phyloP scores from a whole-genome alignment of 2,329 filamentous ascomycete species.

The Cladosporium halotolerans region DNA sequence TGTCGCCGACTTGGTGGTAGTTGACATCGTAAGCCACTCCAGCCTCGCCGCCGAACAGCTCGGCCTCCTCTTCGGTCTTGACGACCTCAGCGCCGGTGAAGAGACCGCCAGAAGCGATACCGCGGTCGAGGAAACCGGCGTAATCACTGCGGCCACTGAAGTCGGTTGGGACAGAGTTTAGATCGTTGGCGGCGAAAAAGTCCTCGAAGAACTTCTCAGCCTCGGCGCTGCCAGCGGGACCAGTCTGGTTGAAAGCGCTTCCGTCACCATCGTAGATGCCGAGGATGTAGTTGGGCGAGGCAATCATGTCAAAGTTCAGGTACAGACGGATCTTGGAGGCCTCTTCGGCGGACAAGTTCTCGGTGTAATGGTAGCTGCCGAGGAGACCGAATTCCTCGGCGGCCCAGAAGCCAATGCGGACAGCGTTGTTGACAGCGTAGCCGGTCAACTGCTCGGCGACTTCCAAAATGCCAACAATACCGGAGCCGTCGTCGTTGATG shows the following conservation, averaged over 20 bases:
- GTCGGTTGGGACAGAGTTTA: constrained; percentile 63
- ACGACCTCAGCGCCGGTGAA: constrained; percentile 71
- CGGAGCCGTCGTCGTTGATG: constrained; percentile 74
- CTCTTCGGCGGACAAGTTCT: constrained; percentile 41
- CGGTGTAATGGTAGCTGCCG: constrained; percentile 41
- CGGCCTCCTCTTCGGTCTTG: constrained; percentile 62
- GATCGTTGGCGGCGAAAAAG: constrained; percentile 57
- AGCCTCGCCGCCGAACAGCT: constrained; percentile 64
- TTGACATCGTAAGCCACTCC: constrained; percentile 52
- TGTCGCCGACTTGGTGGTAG: constrained; percentile 51
- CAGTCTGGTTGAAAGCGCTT: constrained; percentile 47
- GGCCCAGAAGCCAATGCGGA: constrained; percentile 62
- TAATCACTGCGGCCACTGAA: constrained; percentile 80
- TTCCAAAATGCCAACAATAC: constrained; percentile 55
- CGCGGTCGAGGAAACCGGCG: constrained; percentile 60
- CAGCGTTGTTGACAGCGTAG: constrained; percentile 65
- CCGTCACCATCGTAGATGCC: constrained; percentile 55
- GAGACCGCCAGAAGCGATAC: constrained; percentile 66
- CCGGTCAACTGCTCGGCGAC: constrained; percentile 58
- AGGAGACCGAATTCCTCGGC: constrained; percentile 59
- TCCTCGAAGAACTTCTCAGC: constrained; percentile 61
- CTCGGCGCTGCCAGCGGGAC: constrained; percentile 60
- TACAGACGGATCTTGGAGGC: constrained; percentile 58
- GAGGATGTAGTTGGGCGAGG: constrained; percentile 54
- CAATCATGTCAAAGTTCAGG: constrained; percentile 69